Base-by-base conservation (phyloP, 345 rosid genomes). In the Euphorbia peplus region DNA sequence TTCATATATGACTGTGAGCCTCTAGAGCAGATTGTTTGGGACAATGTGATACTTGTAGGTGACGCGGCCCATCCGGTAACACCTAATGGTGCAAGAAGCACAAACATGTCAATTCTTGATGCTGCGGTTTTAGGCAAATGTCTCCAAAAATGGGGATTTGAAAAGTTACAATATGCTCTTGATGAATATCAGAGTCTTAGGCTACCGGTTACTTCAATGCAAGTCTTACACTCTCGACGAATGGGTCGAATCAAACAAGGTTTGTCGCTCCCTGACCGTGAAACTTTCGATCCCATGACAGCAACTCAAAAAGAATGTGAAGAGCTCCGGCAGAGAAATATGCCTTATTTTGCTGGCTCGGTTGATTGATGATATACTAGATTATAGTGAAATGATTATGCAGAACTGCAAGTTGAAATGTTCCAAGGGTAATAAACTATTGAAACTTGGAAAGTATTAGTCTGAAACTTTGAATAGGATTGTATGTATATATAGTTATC, bases 1-100 rank as follows among this genome's bases (percentile, higher is more conserved):
- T 78, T 82, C 42, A 87, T 90, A 29, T 92, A 92, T 59, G 98
- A 92, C 64, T 81, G 76, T 41, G 88, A 90, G 47, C 95, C 95
- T 65, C 66, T 88, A 19, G 72, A 76, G 62, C 66, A 67, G 68
- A 70, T 87, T 48, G 69, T 76, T 46, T 87, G 86, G 91, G 83
- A 76, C 68, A 83, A 82, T 58, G 82, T 83, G 11, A 88, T 86
- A 21, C 73, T 90, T 18, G 70, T 85, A 0, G 98, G 95, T 41
- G 98, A 92, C 54, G 91, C 96, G 0, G 91, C 98, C 58, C 98
- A 90, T 72, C 95, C 98, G 8, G 83, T 85, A 1, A 84, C 89
- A 35, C 96, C 98, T 68, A 95, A 87, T 55, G 87, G 93, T 5
- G 21, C 82, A 56, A 76, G 97, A 80, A 93, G 98, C 77, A 90